A percentile compares a stretch with the other conserved stretches of the same genome.
Conservation (phyloP, 768 basidiomycete species). For the Rhodotorula toruloides region DNA sequence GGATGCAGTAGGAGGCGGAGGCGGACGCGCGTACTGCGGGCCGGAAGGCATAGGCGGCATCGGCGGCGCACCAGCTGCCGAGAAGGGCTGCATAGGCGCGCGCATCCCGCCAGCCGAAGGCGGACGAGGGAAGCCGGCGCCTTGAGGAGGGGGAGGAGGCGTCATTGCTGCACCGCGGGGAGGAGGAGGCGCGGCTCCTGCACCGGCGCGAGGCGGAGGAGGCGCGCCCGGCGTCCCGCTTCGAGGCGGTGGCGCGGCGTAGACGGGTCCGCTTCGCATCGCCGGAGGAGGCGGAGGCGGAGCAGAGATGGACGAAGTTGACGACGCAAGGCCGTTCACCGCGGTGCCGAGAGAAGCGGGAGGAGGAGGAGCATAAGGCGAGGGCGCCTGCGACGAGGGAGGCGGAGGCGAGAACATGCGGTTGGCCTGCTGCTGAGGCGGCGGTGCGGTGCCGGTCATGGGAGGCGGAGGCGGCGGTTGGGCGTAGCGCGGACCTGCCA, state of each 20-base stretch:
- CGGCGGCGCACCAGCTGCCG: slow-evolving; percentile 7
- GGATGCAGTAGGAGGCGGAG: no score
- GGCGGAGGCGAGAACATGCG: slow-evolving; percentile 29
- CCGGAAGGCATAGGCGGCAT: slow-evolving; percentile 19
- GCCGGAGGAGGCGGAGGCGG: no score
- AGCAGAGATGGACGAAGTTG: no score
- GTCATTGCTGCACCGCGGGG: slow-evolving; percentile 25
- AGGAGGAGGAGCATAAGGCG: background rate
- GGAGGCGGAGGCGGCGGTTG: slow-evolving; percentile 1
- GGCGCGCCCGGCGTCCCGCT: slow-evolving; percentile 43
- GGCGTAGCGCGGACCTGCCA: slow-evolving; percentile 49
- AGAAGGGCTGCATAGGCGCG: background rate
- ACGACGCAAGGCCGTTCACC: no score
- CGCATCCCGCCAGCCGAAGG: slow-evolving; percentile 6
- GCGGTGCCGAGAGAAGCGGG: no score
- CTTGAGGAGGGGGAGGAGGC: slow-evolving; percentile 10
- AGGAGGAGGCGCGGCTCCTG: slow-evolving; percentile 29
- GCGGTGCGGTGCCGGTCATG: background rate
- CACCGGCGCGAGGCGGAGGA: background rate
- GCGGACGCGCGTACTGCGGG: no score
- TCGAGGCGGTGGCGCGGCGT: slow-evolving; percentile 48
- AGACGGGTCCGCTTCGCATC: background rate
- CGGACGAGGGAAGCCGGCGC: slow-evolving; percentile 44
- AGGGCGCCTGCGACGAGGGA: slow-evolving; percentile 37
- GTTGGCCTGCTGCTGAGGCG: background rate